phyloP scores from a whole-genome alignment of 129 eudicot species.

The Artemisia annua region DNA sequence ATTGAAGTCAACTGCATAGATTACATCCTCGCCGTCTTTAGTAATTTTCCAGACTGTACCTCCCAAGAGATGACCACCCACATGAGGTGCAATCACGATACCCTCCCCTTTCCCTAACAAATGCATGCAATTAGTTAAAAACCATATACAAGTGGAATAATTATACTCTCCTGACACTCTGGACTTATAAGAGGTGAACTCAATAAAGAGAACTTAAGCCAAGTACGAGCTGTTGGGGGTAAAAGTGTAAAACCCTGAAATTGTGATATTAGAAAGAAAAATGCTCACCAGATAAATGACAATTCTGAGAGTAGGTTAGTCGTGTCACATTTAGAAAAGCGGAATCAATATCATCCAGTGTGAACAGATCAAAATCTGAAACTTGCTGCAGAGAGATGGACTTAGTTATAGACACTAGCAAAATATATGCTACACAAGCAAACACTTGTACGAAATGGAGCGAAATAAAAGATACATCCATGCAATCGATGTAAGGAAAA shows the following conservation, averaged over 20 bases:
- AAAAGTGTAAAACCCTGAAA: neutral
- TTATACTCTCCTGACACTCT: neutral
- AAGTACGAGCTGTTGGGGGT: neutral
- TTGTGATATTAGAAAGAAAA: neutral
- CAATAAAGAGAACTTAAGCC: neutral
- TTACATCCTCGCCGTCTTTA: slow-evolving; percentile 97
- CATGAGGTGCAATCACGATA: slow-evolving; percentile 95
- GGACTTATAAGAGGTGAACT: neutral
- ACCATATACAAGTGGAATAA: neutral
- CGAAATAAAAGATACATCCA: neutral
- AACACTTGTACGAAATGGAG: neutral
- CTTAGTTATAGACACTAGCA: slow-evolving; percentile 21
- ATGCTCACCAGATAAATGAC: slow-evolving; percentile 77
- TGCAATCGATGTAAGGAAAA: neutral
- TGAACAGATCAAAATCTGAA: slow-evolving; percentile 90
- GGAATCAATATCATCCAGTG: slow-evolving; percentile 93
- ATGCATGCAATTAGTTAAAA: no score
- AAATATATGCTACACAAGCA: neutral
- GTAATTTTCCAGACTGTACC: slow-evolving; percentile 96
- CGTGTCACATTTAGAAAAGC: slow-evolving; percentile 85
- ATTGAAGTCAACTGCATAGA: slow-evolving; percentile 94
- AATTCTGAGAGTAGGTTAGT: slow-evolving; percentile 91
- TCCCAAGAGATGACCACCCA: slow-evolving; percentile 93
- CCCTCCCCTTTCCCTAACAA: slow-evolving; percentile 93
- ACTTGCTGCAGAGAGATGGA: slow-evolving; percentile 68